A percentile compares a stretch with the other conserved stretches of the same genome.
These are phyloP conservation scores for Tolypocladium guangdongense DNA, from an alignment of 2,329 filamentous ascomycete species.

Conservation along the genomic window DNA sequence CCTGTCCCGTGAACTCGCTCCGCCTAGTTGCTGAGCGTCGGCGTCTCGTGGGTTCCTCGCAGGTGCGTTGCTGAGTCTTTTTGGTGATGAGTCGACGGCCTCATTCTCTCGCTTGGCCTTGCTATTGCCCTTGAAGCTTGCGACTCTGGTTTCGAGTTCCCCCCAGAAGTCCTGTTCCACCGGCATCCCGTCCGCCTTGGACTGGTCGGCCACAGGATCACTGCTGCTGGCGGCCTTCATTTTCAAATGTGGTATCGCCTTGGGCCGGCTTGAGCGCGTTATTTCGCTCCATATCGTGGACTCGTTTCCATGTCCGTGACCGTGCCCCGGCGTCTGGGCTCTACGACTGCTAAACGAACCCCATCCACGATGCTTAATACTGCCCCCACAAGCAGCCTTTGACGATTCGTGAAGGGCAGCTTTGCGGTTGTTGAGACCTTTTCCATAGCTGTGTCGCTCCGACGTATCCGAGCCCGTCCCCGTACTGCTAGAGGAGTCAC, in stretches of 20 bases:
- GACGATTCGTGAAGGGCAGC: neutral
- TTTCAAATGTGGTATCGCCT: neutral
- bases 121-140: constrained; percentile 5
- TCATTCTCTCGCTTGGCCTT: neutral
- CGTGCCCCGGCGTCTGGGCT: constrained; percentile 3
- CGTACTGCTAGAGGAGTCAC: neutral
- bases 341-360: constrained; percentile 12
- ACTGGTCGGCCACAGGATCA: neutral
- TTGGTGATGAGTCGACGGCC: neutral
- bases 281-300: constrained; percentile 9
- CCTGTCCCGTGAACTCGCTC: neutral
- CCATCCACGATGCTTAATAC: constrained; percentile 7
- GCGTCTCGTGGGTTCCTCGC: neutral
- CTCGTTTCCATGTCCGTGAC: constrained; percentile 5
- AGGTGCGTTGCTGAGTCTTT: too few species aligned
- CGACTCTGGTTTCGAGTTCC: constrained; percentile 12
- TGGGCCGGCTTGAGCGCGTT: constrained; percentile 2
- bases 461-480: neutral
- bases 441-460: neutral
- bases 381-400: constrained; percentile 1
- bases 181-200: neutral
- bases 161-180: constrained; percentile 13
- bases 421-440: neutral
- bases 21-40: neutral
- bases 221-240: neutral